Conservation (phyloP, 2,329 filamentous ascomycete genomes). For the Sporothrix mexicana region DNA sequence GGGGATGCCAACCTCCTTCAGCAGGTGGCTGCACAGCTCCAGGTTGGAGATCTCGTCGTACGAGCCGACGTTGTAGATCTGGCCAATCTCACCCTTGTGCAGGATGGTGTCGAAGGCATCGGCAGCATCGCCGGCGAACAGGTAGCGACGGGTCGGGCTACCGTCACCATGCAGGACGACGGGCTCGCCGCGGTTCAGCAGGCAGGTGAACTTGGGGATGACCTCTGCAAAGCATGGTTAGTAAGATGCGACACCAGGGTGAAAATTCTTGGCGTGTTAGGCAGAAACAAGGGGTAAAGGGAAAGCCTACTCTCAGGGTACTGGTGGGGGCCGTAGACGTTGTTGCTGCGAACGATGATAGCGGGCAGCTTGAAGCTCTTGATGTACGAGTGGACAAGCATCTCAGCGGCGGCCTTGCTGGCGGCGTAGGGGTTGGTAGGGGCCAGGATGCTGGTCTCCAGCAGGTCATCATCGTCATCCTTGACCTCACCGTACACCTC, state of each 20-base stretch:
- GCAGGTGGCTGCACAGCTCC: constrained; percentile 68
- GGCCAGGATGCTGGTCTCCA: constrained; percentile 74
- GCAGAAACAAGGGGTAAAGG: constrained; percentile 12
- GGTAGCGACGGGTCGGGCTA: constrained; percentile 73
- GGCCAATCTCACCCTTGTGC: constrained; percentile 74
- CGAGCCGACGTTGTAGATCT: constrained; percentile 83
- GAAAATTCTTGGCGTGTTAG: neutral
- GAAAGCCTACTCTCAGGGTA: constrained; percentile 72
- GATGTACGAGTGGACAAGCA: constrained; percentile 85
- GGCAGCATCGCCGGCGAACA: constrained; percentile 79
- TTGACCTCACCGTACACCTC: constrained; percentile 85
- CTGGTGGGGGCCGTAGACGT: constrained; percentile 84
- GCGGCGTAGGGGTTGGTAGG: constrained; percentile 85
- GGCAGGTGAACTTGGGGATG: constrained; percentile 79
- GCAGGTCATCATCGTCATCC: constrained; percentile 71
- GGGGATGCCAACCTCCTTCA: constrained; percentile 65
- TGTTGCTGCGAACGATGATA: constrained; percentile 82
- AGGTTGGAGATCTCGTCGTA: constrained; percentile 78
- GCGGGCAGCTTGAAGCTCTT: constrained; percentile 81
- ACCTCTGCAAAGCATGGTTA: constrained; percentile 62
- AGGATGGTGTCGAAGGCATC: constrained; percentile 85
- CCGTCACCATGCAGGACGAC: constrained; percentile 79
- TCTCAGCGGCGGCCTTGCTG: constrained; percentile 81
- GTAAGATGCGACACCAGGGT: neutral
- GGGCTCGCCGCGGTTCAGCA: constrained; percentile 69